Evolutionary conservation across 495 filamentous ascomycete species (phyloP).

Genomic region (Xylaria longipes): DNA sequence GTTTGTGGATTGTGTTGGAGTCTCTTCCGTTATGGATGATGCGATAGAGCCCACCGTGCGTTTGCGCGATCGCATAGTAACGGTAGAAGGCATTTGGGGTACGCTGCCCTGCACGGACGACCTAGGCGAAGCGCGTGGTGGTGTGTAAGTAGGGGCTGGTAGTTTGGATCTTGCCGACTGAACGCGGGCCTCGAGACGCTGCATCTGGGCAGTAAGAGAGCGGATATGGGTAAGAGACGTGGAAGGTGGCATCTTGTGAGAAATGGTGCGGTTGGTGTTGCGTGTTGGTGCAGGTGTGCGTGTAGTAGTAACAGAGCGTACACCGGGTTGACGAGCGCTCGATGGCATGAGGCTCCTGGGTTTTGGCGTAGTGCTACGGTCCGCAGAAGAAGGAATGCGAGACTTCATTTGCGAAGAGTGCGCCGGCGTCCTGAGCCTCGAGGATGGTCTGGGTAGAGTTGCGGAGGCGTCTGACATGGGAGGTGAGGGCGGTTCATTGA

Average conservation of each 20-base stretch:
- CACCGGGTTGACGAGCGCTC: conserved; percentile 41
- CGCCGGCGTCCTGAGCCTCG: conserved; percentile 40
- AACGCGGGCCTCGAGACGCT: conserved; percentile 88
- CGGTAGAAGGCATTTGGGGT: conserved; percentile 69
- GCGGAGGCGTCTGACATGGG: conserved; percentile 80
- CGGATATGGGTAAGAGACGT: conserved; percentile 92
- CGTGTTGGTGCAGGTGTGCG: conserved; percentile 40
- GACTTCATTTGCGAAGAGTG: conserved; percentile 50
- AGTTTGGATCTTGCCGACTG: conserved; percentile 94
- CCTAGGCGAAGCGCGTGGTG: conserved; percentile 80
- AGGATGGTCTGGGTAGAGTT: conserved; percentile 57
- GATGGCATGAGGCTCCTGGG: conserved; percentile 44
- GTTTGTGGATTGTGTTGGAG: conserved; percentile 44
- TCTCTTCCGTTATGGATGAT: conserved; percentile 53
- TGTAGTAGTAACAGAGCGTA: conserved; percentile 45
- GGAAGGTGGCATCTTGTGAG: conserved; percentile 70
- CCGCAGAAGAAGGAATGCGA: conserved; percentile 55
- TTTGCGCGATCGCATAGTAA: conserved; percentile 78
- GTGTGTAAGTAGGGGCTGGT: conserved; percentile 77
- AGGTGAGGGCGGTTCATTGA: conserved; percentile 63
- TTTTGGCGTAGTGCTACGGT: conserved; percentile 58
- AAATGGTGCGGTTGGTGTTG: conserved; percentile 43
- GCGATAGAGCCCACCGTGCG: conserved; percentile 71
- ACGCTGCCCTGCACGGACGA: conserved; percentile 56
- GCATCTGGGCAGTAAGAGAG: conserved; percentile 93